These are phyloP conservation scores for Populus euphratica DNA, from an alignment of 345 rosid genomes.

Conservation along the genomic window DNA sequence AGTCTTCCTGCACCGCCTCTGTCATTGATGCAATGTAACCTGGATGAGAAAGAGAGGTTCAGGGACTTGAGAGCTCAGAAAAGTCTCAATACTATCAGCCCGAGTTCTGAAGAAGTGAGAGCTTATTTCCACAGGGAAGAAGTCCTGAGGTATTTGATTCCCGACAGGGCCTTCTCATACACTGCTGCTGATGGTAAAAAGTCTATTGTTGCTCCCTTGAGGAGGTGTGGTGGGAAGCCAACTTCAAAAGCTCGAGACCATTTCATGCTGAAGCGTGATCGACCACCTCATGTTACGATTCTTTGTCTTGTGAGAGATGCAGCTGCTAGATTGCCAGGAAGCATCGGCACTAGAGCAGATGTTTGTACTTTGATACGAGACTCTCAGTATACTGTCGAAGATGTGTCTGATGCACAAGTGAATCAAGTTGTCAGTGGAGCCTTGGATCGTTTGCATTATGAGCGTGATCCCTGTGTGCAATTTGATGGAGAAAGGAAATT, in stretches of 20 bases:
- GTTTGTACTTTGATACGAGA: constrained; percentile 96
- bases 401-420: constrained; percentile 87
- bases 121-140: constrained; percentile 91
- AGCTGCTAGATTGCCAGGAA: constrained; percentile 93
- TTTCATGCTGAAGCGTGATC: constrained; percentile 98
- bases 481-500: constrained; percentile 88
- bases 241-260: constrained; percentile 99
- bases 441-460: constrained; percentile 96
- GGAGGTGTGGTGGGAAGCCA: constrained; percentile 99
- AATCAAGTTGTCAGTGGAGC: constrained; percentile 98
- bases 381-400: constrained; percentile 88
- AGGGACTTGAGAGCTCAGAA: constrained; percentile 97
- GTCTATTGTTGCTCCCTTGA: constrained; percentile 93
- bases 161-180: constrained; percentile 95
- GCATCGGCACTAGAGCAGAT: constrained; percentile 99
- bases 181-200: constrained; percentile 98
- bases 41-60: constrained; percentile 96
- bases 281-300: constrained; percentile 98
- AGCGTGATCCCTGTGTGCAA: constrained; percentile 98
- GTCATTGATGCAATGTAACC: constrained; percentile 68
- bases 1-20: constrained; percentile 94
- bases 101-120: constrained; percentile 82
- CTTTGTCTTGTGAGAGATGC: constrained; percentile 99
- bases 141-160: constrained; percentile 85
- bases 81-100: constrained; percentile 83